Evolutionary conservation across 805 yeast species (phyloP), one percentile per base, ranked within the genome.

Genomic region (Hanseniaspora singularis): DNA sequence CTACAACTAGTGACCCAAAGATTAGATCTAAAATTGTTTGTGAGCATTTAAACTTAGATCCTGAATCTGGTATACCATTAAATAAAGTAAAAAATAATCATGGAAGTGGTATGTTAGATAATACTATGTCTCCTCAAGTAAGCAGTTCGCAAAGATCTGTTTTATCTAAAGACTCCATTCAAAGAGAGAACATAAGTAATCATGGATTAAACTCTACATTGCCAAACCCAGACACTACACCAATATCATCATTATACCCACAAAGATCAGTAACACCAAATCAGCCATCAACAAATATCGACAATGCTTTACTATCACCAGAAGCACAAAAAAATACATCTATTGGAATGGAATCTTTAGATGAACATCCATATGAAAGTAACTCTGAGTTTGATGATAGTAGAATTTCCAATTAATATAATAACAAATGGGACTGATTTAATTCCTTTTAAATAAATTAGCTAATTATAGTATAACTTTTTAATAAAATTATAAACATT

Each of bases 1-100:
- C 92, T 2, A 63, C 71, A 14, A 67, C 81, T 50, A 67, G 79
- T 18, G 73, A 73, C n/a, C 77, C 85, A 2, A 64, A 70, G 23
- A 70, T 79, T 12, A 69, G 84, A 57, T 70, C 79, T 1, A 65
- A 70, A 40, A 66, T 68, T 36, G 68, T 70, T 10, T 57, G 53
- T 4, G 53, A 57, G 28, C 57, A 52, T 33, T 42, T 60, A 34
- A 55, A 54, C 37, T 38, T 59, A 27, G 55, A 54, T 34, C 12
- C 11, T 9, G 42, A 36, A 24, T 31, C 46, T 3, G 45, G 46
- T 4, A 39, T 23, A 37, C 19, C 32, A 12, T 22, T 37, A 22
- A 36, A 23, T n/a, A 37, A 37, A 18, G 7, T 33, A 3, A 46
- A 33, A 18, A 46, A 23, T 36, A 5, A 26, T n/a, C n/a, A n/a